Percentiles rank a stretch among this genome's conserved stretches.
Conservation (phyloP, 495 filamentous ascomycete genomes). For the Astrothelium macrocarpum region DNA sequence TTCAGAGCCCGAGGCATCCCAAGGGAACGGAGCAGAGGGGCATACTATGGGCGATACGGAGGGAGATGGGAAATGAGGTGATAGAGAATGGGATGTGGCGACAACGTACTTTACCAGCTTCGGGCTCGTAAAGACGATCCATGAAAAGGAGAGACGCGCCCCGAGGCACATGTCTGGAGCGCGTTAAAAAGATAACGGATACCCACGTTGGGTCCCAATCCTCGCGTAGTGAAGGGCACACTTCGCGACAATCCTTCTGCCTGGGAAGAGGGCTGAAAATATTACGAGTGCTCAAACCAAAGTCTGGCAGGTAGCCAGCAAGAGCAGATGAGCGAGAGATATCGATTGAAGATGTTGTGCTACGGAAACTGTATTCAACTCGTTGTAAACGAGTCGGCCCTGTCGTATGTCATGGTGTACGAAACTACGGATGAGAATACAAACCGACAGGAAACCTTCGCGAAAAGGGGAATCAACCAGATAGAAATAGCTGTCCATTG, state of each 20-base stretch:
- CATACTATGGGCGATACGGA: background rate
- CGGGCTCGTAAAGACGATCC: too few species aligned
- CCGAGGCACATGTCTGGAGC: too few species aligned
- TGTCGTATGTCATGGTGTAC: background rate
- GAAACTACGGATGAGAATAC: background rate
- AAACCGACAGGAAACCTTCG: background rate
- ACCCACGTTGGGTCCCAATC: too few species aligned
- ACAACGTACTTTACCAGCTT: too few species aligned
- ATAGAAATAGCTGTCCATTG: background rate
- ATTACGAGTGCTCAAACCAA: too few species aligned
- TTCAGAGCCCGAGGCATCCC: slow-evolving; percentile 25
- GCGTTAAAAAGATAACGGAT: too few species aligned
- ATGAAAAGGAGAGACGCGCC: too few species aligned
- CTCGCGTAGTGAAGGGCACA: too few species aligned
- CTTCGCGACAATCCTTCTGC: too few species aligned
- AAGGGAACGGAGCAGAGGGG: slow-evolving; percentile 10
- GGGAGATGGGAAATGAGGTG: slow-evolving; percentile 9
- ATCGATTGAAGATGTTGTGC: background rate
- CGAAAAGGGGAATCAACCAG: slow-evolving; percentile 1
- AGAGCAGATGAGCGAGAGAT: background rate
- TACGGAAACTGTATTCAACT: background rate
- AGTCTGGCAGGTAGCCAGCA: background rate
- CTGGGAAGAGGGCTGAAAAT: too few species aligned
- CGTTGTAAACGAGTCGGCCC: background rate
- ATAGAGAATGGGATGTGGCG: background rate